These are phyloP conservation scores for Nicotiana rustica DNA, from an alignment of 305 asterid genomes.

Conservation along the genomic window DNA sequence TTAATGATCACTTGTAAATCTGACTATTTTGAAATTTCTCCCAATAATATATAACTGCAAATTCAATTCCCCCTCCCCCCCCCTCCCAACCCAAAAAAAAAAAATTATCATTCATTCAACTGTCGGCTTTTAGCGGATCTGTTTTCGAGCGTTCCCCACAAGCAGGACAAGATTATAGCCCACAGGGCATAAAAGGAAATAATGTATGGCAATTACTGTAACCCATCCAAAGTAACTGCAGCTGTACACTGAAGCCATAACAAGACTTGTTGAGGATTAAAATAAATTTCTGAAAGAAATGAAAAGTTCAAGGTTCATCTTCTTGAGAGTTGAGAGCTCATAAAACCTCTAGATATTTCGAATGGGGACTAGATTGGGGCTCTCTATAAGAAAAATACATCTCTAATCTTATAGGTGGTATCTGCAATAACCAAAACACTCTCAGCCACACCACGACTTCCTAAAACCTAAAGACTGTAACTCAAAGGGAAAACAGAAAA, in stretches of 20 bases:
- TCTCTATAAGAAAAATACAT: constrained; percentile 24
- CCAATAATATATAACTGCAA: no score
- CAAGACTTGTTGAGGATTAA: neutral
- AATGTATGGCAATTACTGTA: neutral
- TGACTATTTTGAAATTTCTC: no score
- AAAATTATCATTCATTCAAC: no score
- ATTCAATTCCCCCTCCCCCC: no score
- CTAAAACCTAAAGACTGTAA: constrained; percentile 41
- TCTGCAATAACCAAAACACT: constrained; percentile 41
- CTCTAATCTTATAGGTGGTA: constrained; percentile 40
- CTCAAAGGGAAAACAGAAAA: constrained; percentile 33
- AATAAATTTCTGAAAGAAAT: constrained; percentile 22
- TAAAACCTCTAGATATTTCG: constrained; percentile 22
- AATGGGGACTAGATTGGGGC: constrained; percentile 10
- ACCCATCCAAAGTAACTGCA: neutral
- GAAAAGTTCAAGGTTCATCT: constrained; percentile 14
- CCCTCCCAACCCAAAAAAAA: no score
- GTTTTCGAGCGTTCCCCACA: no score
- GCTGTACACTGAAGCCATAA: neutral
- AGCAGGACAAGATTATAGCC: no score
- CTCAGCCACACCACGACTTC: constrained; percentile 53
- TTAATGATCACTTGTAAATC: no score
- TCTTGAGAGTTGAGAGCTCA: constrained; percentile 26
- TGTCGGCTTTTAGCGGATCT: no score
- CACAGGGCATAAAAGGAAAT: no score